Evolutionary conservation across 371 early-diverging fungal genomes (phyloP), one percentile per base, ranked within the genome.

Genomic region (Batkoa obscura): DNA sequence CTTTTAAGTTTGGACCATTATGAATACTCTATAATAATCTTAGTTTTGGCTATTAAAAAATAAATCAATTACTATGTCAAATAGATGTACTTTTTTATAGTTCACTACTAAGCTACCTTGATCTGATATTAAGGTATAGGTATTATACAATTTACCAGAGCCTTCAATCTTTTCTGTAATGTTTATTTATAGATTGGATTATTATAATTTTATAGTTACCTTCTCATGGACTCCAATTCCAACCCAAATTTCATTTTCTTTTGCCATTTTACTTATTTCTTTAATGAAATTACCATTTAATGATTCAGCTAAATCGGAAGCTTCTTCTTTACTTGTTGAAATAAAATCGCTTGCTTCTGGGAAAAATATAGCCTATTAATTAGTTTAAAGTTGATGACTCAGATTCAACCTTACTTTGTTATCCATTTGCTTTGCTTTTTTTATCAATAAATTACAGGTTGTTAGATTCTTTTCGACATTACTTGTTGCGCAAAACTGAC

Each of bases 261-360:
- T 67, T 12, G 86, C 85, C 4, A 69, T 69, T 36, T 73, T 57
- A 43, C 71, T 70, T 1, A 87, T 59, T 9, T 64, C 73, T 34
- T 59, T 56, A n/a, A 87, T 54, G 60, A 86, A 88, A 12, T 59
- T 54, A 0, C 72, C 72, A 23, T 52, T 52, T 1, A 43, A 37
- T 12, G 42, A n/a, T 0, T 68, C 67, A 0, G 85, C 71, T 12
- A 84, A 66, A 3, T 61, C 48, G 0, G 72, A 39, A 3, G 73
- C 65, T 54, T 78, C 72, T 13, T 68, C 68, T 13, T 63, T 64
- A 39, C 64, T 65, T 30, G 63, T 66, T 9, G 82, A 75, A 43
- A 89, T 80, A 58, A 84, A 90, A 64, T 90, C 90, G 34, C 80
- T 78, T 3, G 84, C 78, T 60, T 90, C 90, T 0, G 90, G 90